Base-by-base conservation (phyloP, 2,329 filamentous ascomycete species). In the Phaeomoniella chlamydospora region DNA sequence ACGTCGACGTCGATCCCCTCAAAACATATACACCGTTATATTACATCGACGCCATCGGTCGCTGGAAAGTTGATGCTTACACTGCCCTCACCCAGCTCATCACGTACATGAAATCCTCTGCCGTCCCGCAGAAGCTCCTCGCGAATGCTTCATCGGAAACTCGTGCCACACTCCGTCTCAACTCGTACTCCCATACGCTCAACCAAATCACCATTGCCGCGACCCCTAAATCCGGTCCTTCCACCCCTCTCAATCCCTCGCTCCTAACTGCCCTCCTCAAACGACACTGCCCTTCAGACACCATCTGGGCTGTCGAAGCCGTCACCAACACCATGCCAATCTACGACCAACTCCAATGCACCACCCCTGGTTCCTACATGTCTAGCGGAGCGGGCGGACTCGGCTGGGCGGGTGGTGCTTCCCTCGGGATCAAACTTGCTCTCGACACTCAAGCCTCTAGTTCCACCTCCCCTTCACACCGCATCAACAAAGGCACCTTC, bases 321-420 rank as follows among this genome's bases (percentile, higher is more conserved):
- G 83, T 90, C 1, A 90, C 83, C 0, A 74, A 81, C 39, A 75
- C 77, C 0, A 55, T 55, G 0, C 69, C 75, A 17, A 74, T 86
- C 1, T 67, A 73, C 16, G 80, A 90, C 44, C 80, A 86, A 43
- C 59, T 90, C 5, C 74, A 76, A 46, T 68, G 74, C 2, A 75
- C 68, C 0, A 49, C 74, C 0, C 81, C 82, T 0, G 80, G 80
- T 0, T 75, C 73, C 0, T 86, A 78, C 78, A 74, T 88, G 48
- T 87, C 86, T 53, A 87, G 81, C 50, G 82, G 82, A 1, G 82
- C 79, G 1, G 82, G 80, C 11, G 83, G 83, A 2, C 72, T 88
- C 0, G 82, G 82, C 2, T 88, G 82, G 82, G 81, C 75, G 9
- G 82, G 81, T 11, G 82, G 83, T 11, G 82, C 64, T 36, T 77